phyloP scores from a whole-genome alignment of 1,284 basidiomycete species.

The Cutaneotrichosporon arboriforme region DNA sequence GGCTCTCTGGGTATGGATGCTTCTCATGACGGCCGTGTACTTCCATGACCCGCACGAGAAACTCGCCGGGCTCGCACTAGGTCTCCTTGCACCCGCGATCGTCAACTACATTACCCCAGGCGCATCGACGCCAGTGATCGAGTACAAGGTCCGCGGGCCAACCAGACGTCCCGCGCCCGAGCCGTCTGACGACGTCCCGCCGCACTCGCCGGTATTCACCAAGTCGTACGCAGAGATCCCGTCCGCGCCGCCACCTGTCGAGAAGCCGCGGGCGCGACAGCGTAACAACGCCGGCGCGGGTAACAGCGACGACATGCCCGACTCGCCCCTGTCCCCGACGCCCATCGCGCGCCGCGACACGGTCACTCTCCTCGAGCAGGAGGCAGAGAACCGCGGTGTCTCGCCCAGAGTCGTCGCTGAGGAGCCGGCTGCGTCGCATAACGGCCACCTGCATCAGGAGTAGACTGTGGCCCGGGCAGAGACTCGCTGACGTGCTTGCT shows the following conservation, averaged over 20 bases:
- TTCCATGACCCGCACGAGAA: slow-evolving; percentile 89
- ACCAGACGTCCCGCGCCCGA: slow-evolving; percentile 4
- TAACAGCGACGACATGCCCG: not conserved
- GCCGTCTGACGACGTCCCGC: not conserved
- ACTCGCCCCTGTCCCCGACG: not conserved
- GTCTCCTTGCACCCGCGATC: slow-evolving; percentile 19
- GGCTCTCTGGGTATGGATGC: slow-evolving; percentile 66
- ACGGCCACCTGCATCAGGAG: not conserved
- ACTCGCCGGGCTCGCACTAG: slow-evolving; percentile 57
- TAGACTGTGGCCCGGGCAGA: not conserved
- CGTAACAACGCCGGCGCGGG: not conserved
- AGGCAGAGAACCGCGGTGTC: not conserved
- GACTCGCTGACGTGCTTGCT: no score
- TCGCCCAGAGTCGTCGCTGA: no score
- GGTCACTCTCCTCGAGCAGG: not conserved
- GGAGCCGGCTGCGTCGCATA: no score
- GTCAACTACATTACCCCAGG: slow-evolving; percentile 23
- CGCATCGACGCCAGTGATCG: slow-evolving; percentile 14
- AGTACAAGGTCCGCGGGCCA: slow-evolving; percentile 19
- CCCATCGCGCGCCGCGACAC: not conserved
- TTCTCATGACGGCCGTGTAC: slow-evolving; percentile 75
- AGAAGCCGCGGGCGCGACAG: no score
- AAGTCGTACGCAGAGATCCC: no score
- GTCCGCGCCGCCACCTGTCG: no score
- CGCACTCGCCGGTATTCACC: not conserved